Base-by-base conservation (phyloP, 2,329 filamentous ascomycete species). In the Colletotrichum sp. region DNA sequence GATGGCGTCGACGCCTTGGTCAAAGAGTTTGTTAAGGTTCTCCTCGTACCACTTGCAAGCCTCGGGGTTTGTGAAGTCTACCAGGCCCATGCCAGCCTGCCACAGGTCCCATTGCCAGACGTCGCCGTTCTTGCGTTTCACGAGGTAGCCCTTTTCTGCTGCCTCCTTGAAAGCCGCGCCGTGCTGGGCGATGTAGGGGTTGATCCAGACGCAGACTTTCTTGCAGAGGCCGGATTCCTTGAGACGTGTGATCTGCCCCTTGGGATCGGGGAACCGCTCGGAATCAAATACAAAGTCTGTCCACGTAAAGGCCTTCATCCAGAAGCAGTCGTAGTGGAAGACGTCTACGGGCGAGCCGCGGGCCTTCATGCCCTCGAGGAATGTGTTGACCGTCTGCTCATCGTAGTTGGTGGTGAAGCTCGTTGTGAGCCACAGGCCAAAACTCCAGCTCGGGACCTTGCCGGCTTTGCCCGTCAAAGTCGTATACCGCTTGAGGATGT, bases 271-370 rank as follows among this genome's bases (percentile, higher is more conserved):
- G 83, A 95, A 95, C 79, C 90, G 90, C 63, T 92, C 90, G 2
- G 89, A 85, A 80, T 94, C 92, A 84, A 95, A 95, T 67, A 92
- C 88, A 78, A 95, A 95, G 82, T 95, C 93, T 75, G 93, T 94
- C 93, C 93, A 95, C 72, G 92, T 91, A 81, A 94, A 95, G 3
- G 91, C 92, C 77, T 92, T 92, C 88, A 95, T 92, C 93, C 93
- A 95, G 88, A 95, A 95, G 83, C 92, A 94, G 81, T 95, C 93
- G 78, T 93, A 95, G 82, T 95, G 94, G 83, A 95, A 95, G 5
- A 95, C 93, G 49, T 93, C 91, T 3, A 95, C 88, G 0, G 92
- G 91, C 18, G 93, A 93, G 62, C 90, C 89, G 3, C 92, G 89
- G 65, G 90, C 86, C 77, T 88, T 89, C 91, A 95, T 95, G 13